Evolutionary conservation across 2,329 filamentous ascomycete genomes (phyloP), one percentile per base, ranked within the genome.

Genomic region (Lecanicillium sp.): DNA sequence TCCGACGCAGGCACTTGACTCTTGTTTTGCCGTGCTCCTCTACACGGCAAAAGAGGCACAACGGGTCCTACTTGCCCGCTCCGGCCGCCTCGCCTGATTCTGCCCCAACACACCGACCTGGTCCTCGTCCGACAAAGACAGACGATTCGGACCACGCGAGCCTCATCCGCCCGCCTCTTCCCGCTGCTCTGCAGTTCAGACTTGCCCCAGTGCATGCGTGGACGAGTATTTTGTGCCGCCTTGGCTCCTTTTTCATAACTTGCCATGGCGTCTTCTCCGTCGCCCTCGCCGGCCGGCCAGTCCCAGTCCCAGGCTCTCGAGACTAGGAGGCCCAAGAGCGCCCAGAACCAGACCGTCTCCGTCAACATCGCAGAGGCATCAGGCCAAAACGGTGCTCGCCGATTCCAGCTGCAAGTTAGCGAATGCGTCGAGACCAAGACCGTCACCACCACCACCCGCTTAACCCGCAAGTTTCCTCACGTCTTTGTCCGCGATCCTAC

Each of bases 371-470:
- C 65, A 33, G 68, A 72, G 40, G 56, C 56, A 39, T 53, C 61
- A 12, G 49, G 55, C 11, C 50, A 54, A 41, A 55, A 53, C 36
- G 55, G 55, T 43, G 53, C 49, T 47, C 59, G 53, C 43, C 65
- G 50, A 48, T 68, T 62, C 49, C 72, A 76, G 50, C 72, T 81
- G 48, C 72, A 77, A 46, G 65, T 81, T 33, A 74, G 74, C 44
- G 77, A 81, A 51, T 81, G 76, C 48, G 74, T 81, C 53, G 78
- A 81, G 61, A 81, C 77, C 13, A 81, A 77, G 58, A 81, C 76
- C 10, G 79, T 95, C 45, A 95, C 89, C 2, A 96, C 90, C 1
- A 96, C 89, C 0, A 96, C 88, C 1, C 94, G 87, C 1, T 94
- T 89, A 2, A 86, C 87, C 47, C 81, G 59, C 72, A 87, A 62